Conservation (phyloP, 2,329 filamentous ascomycete genomes). For the Helotiales sp. region DNA sequence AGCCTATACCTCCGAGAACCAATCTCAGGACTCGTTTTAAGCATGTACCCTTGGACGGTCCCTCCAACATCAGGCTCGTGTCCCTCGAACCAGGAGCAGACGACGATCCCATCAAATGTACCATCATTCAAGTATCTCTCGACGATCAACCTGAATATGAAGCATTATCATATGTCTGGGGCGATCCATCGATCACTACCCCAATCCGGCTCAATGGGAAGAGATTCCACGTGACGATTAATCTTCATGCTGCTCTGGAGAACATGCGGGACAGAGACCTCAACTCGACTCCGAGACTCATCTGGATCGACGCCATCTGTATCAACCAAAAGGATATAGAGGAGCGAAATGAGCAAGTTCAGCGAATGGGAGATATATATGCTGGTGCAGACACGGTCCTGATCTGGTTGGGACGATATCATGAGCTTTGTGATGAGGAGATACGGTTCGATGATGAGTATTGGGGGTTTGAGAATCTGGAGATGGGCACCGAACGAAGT, state of each 20-base stretch:
- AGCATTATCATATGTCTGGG: not conserved
- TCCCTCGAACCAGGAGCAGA: not conserved
- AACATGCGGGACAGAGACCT: not conserved
- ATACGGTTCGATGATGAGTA: not conserved
- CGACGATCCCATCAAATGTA: not conserved
- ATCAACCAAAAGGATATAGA: not conserved
- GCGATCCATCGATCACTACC: not conserved
- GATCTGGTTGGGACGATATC: not conserved
- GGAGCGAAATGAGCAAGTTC: conserved; percentile 1
- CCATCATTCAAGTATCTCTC: not conserved
- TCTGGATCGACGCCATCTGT: conserved; percentile 5
- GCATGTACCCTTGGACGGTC: not conserved
- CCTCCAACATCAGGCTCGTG: not conserved
- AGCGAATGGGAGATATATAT: not conserved
- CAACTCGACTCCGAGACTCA: not conserved
- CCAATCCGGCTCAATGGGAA: not conserved
- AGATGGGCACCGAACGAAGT: not conserved
- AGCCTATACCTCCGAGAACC: no score
- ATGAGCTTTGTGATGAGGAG: not conserved
- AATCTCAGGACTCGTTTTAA: not conserved
- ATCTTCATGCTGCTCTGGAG: not conserved
- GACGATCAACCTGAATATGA: not conserved
- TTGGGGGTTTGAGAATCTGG: not conserved
- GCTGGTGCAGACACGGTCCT: not conserved
- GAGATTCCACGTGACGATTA: not conserved